phyloP scores from a whole-genome alignment of 2,329 filamentous ascomycete species.

The Tolypocladium endophyticum region DNA sequence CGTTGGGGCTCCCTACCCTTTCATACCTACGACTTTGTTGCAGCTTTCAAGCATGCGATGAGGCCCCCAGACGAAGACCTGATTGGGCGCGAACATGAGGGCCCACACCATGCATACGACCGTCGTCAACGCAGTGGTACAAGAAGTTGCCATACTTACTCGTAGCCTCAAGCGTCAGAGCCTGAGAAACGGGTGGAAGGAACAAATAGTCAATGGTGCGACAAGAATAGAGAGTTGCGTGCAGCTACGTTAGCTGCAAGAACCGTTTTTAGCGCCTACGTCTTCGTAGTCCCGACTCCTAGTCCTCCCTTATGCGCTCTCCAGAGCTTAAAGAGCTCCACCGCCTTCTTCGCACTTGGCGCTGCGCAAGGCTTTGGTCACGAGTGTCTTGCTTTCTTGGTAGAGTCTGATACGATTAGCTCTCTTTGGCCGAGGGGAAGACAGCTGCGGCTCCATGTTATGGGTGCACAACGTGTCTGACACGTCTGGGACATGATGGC shows the following conservation, averaged over 20 bases:
- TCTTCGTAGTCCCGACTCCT: conserved; percentile 20
- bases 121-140: not conserved
- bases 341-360: conserved; percentile 7
- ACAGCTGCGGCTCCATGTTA: conserved; percentile 5
- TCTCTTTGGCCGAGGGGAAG: no score
- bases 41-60: not conserved
- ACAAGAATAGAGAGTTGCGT: no score
- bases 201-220: no score
- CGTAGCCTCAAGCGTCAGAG: not conserved
- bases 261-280: conserved; percentile 14
- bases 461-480: conserved; percentile 4
- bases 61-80: not conserved
- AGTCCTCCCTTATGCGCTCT: conserved; percentile 16
- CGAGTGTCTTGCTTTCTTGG: conserved; percentile 3
- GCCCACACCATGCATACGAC: not conserved
- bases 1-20: not conserved
- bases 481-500: conserved; percentile 7
- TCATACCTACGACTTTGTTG: not conserved
- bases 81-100: not conserved
- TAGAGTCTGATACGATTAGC: conserved; percentile 3
- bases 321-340: conserved; percentile 19
- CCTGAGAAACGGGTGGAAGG: no score
- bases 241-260: not conserved
- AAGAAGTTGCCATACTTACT: not conserved
- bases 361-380: not conserved